phyloP scores from a whole-genome alignment of 345 rosid genomes.

The Kernera saxatilis region DNA sequence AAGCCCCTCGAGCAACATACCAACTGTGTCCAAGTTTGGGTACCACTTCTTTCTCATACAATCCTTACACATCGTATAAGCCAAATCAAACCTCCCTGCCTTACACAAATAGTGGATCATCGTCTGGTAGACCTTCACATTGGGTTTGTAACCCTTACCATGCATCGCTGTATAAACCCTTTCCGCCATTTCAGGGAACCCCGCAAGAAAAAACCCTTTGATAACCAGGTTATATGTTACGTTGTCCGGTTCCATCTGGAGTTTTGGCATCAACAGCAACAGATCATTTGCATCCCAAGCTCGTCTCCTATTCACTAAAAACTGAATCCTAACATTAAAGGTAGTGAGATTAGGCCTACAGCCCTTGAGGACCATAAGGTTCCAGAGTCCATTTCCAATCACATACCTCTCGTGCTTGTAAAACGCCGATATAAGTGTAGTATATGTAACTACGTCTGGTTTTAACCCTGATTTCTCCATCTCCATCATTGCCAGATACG shows the following conservation, averaged over 20 bases:
- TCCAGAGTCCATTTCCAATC: conserved; percentile 79
- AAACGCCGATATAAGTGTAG: conserved; percentile 64
- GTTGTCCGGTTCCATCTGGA: conserved; percentile 54
- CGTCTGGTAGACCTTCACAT: conserved; percentile 67
- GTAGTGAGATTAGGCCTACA: conserved; percentile 70
- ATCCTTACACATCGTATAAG: conserved; percentile 66
- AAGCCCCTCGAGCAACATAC: conserved; percentile 51
- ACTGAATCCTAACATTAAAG: conserved; percentile 72
- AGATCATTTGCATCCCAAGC: conserved; percentile 72
- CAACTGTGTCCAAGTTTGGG: conserved; percentile 53
- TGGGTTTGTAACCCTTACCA: conserved; percentile 45
- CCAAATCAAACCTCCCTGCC: conserved; percentile 53
- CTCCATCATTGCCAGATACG: conserved; percentile 46
- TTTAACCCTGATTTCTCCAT: conserved; percentile 53
- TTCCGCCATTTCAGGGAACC: conserved; percentile 72
- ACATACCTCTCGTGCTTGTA: conserved; percentile 46
- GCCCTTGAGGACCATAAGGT: conserved; percentile 67
- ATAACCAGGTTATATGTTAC: conserved; percentile 72
- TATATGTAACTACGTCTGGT: conserved; percentile 71
- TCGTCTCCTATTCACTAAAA: conserved; percentile 49
- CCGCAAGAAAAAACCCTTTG: conserved; percentile 66
- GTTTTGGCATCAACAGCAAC: conserved; percentile 53
- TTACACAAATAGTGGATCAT: conserved; percentile 76
- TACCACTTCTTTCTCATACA: conserved; percentile 62
- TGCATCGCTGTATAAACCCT: conserved; percentile 62